Evolutionary conservation across 2,329 filamentous ascomycete genomes (phyloP).

Genomic region (Aspergillus sp.): DNA sequence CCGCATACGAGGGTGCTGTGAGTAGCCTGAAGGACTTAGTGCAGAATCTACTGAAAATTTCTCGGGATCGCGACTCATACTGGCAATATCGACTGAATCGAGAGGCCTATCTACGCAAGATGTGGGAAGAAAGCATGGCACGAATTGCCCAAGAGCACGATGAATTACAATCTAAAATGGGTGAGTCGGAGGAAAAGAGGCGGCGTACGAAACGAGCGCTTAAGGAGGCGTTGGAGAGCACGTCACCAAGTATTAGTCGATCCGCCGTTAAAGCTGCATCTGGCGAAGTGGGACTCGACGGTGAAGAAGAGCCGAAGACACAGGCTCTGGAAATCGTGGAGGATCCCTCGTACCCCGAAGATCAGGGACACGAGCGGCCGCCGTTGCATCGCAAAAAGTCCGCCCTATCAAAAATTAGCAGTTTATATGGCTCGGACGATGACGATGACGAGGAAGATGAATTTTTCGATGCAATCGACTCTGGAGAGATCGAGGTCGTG

Average conservation of each 20-base stretch:
- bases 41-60: conserved; percentile 85
- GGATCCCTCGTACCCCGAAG: conserved; percentile 8
- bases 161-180: conserved; percentile 80
- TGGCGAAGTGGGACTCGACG: conserved; percentile 31
- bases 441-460: conserved; percentile 74
- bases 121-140: conserved; percentile 99
- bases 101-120: conserved; percentile 84
- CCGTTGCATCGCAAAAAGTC: conserved; percentile 60
- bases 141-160: conserved; percentile 94
- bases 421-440: conserved; percentile 72
- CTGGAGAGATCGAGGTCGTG: conserved; percentile 74
- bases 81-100: conserved; percentile 95
- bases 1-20: conserved; percentile 86
- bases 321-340: conserved; percentile 13
- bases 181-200: conserved; percentile 85
- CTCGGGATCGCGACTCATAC: conserved; percentile 88
- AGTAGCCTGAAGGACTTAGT: conserved; percentile 82
- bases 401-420: conserved; percentile 67
- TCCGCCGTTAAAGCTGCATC: conserved; percentile 32
- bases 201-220: conserved; percentile 86
- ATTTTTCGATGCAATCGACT: conserved; percentile 96
- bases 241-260: conserved; percentile 41
- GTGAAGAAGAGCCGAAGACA: conserved; percentile 35
- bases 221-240: conserved; percentile 74
- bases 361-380: conserved; percentile 7